Conservation (phyloP, 106 monocot genomes). For the Amphibolis antarctica region DNA sequence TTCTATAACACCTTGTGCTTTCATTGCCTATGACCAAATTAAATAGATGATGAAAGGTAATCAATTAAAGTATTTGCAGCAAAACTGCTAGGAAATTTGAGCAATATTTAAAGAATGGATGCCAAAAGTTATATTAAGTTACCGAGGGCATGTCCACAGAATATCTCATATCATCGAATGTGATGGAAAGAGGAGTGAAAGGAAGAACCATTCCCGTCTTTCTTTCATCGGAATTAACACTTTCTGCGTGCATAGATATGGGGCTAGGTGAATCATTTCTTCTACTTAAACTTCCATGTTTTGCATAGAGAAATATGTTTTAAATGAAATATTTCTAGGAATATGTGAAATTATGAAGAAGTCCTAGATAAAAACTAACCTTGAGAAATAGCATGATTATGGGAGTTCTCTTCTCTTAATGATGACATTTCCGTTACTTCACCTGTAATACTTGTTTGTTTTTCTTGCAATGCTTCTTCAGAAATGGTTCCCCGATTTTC, state of each 20-base stretch:
- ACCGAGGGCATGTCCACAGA: slow-evolving; percentile 73
- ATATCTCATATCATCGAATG: slow-evolving; percentile 55
- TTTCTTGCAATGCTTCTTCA: slow-evolving; percentile 43
- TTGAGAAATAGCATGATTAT: background rate
- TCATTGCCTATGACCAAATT: slow-evolving; percentile 49
- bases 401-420: slow-evolving; percentile 12
- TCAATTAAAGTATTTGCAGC: background rate
- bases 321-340: background rate
- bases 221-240: background rate
- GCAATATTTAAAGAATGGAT: background rate
- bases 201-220: slow-evolving; percentile 70
- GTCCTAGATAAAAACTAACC: background rate
- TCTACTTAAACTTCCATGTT: slow-evolving; percentile 1
- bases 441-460: slow-evolving; percentile 35
- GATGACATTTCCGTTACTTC: slow-evolving; percentile 18
- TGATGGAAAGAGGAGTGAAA: slow-evolving; percentile 47
- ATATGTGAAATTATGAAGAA: background rate
- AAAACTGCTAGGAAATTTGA: background rate
- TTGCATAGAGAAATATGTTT: background rate
- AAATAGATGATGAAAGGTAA: no score
- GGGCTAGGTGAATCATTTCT: background rate
- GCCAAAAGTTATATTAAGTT: background rate
- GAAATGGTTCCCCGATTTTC: slow-evolving; percentile 28
- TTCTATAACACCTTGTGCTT: slow-evolving; percentile 37
- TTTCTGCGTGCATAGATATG: background rate